A percentile compares a stretch with the other conserved stretches of the same genome.
phyloP scores from a whole-genome alignment of 805 yeast genomes.

The Suhomyces sp. region DNA sequence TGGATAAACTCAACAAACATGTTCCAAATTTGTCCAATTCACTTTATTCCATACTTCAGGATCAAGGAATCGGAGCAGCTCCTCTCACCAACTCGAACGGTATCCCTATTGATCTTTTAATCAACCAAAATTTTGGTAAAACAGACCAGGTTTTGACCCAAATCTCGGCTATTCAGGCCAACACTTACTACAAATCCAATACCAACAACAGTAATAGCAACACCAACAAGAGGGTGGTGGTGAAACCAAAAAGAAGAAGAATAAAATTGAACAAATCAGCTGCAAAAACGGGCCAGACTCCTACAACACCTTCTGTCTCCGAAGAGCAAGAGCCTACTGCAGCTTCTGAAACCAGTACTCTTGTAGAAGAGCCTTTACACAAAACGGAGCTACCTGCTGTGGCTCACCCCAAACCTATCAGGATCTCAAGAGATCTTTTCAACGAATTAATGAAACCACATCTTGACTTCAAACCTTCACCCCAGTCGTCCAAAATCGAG shows the following conservation, averaged over 20 bases:
- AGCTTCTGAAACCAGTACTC: conserved; percentile 9
- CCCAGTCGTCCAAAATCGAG: neutral
- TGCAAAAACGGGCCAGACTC: neutral
- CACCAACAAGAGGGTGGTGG: conserved; percentile 12
- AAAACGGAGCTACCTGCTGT: neutral
- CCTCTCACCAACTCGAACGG: conserved; percentile 25
- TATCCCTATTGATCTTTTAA: conserved; percentile 38
- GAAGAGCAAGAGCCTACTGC: neutral
- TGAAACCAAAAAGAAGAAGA: conserved; percentile 43
- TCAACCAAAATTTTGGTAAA: conserved; percentile 21
- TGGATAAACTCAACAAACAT: conserved; percentile 40
- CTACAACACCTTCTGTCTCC: neutral
- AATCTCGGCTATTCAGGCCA: conserved; percentile 46
- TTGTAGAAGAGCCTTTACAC: conserved; percentile 2
- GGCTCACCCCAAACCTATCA: conserved; percentile 15
- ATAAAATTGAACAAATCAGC: conserved; percentile 28
- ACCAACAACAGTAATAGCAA: conserved; percentile 17
- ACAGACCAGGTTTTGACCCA: conserved; percentile 37
- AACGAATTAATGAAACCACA: conserved; percentile 10
- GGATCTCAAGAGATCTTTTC: conserved; percentile 10
- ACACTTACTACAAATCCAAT: conserved; percentile 35
- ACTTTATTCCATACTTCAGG: conserved; percentile 34
- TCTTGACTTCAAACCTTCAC: neutral
- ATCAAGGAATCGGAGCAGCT: conserved; percentile 9
- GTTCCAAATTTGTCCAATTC: conserved; percentile 37